A percentile compares a stretch with the other conserved stretches of the same genome.
Conservation (phyloP, 495 filamentous ascomycete genomes). For the Podospora comata region DNA sequence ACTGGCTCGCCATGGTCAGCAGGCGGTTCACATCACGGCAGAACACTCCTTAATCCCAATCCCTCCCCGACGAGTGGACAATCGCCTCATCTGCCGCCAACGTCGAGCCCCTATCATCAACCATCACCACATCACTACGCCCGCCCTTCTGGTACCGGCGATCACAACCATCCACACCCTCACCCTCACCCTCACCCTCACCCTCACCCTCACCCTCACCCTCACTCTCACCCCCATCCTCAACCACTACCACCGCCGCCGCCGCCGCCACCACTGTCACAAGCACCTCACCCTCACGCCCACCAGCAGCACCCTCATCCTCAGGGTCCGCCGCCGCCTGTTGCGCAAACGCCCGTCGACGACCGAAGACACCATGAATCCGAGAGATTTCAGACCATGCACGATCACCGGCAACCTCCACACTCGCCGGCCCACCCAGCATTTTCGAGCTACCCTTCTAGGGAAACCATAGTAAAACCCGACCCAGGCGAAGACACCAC, state of each 20-base stretch:
- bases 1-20: constrained; percentile 45
- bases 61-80: constrained; percentile 38
- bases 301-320: constrained; percentile 5
- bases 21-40: constrained; percentile 40
- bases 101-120: constrained; percentile 42
- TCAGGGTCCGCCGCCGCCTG: constrained; percentile 16
- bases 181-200: neutral
- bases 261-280: constrained; percentile 6
- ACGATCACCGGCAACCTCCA: constrained; percentile 48
- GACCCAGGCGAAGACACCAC: constrained; percentile 48
- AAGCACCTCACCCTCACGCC: neutral
- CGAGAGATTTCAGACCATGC: constrained; percentile 48
- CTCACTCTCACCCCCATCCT: constrained; percentile 13
- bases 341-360: constrained; percentile 34
- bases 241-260: constrained; percentile 17
- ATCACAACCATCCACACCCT: neutral
- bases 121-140: constrained; percentile 37
- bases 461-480: constrained; percentile 50
- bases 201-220: constrained; percentile 12
- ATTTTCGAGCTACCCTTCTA: constrained; percentile 36
- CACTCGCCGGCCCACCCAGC: constrained; percentile 47
- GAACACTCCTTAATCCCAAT: constrained; percentile 46
- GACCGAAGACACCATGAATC: constrained; percentile 52
- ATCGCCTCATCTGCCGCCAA: constrained; percentile 42
- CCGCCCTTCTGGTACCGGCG: constrained; percentile 38